Percentiles rank a stretch among this genome's conserved stretches.
phyloP scores from a whole-genome alignment of 2,329 filamentous ascomycete genomes.

The Aureobasidium uvarum region DNA sequence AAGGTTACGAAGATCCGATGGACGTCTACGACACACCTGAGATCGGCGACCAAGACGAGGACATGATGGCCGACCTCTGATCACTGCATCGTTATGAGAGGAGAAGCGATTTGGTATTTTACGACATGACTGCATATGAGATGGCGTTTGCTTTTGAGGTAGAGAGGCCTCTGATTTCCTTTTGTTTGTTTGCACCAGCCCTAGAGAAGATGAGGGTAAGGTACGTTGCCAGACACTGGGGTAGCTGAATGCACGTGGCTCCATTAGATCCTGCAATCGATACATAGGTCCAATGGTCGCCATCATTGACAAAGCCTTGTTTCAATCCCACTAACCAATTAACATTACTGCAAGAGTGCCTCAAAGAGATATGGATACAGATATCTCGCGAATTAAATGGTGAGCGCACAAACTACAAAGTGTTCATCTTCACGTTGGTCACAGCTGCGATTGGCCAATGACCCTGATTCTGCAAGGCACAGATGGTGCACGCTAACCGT shows the following conservation, averaged over 20 bases:
- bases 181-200: not conserved
- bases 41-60: slow-evolving; percentile 30
- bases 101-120: slow-evolving; percentile 1
- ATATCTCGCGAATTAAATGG: too few relatives aligned
- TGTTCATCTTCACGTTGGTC: too few relatives aligned
- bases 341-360: too few relatives aligned
- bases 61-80: slow-evolving; percentile 36
- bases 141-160: slow-evolving; percentile 15
- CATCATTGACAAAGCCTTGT: not conserved
- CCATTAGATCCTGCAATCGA: not conserved
- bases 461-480: too few relatives aligned
- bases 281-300: not conserved
- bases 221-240: not conserved
- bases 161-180: not conserved
- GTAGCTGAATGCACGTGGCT: not conserved
- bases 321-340: too few relatives aligned
- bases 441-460: too few relatives aligned
- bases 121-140: slow-evolving; percentile 18
- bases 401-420: too few relatives aligned
- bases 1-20: slow-evolving; percentile 40
- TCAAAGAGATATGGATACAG: too few relatives aligned
- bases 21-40: slow-evolving; percentile 35
- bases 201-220: not conserved
- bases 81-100: not conserved
- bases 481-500: too few relatives aligned